A percentile compares a stretch with the other conserved stretches of the same genome.
Evolutionary conservation across 108 stramenopile genomes (phyloP).

Genomic region (Nitzschia sp.): DNA sequence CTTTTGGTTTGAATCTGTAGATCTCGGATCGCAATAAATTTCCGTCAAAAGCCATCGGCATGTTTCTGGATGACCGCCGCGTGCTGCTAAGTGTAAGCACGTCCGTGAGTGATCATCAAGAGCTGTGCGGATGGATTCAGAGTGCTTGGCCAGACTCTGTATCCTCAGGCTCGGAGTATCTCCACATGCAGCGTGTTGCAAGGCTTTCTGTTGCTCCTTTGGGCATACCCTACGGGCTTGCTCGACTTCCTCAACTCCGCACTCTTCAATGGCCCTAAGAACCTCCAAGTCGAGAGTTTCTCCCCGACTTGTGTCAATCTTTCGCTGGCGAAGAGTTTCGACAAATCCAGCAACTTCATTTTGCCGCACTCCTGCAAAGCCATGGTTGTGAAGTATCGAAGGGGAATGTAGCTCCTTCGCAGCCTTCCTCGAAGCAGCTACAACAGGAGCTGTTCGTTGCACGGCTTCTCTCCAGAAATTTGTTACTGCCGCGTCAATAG

Average conservation of each 20-base stretch:
- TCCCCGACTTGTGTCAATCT: slow-evolving; percentile 50
- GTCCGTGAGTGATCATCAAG: slow-evolving; percentile 34
- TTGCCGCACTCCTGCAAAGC: slow-evolving; percentile 58
- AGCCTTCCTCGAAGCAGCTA: slow-evolving; percentile 71
- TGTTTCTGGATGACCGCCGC: slow-evolving; percentile 40
- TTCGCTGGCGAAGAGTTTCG: slow-evolving; percentile 34
- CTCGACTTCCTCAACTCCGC: background rate
- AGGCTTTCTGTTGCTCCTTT: slow-evolving; percentile 9
- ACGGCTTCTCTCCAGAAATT: slow-evolving; percentile 74
- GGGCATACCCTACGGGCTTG: background rate
- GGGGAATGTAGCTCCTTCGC: slow-evolving; percentile 62
- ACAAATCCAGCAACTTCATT: slow-evolving; percentile 39
- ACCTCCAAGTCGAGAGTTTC: slow-evolving; percentile 43
- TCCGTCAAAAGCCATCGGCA: slow-evolving; percentile 70
- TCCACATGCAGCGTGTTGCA: slow-evolving; percentile 42
- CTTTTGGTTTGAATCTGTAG: slow-evolving; percentile 35
- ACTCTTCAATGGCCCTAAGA: slow-evolving; percentile 42
- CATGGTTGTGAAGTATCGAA: slow-evolving; percentile 25
- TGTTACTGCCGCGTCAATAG: slow-evolving; percentile 58
- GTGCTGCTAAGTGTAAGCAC: slow-evolving; percentile 67
- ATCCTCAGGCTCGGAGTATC: slow-evolving; percentile 40
- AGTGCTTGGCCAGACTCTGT: slow-evolving; percentile 40
- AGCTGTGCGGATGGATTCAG: slow-evolving; percentile 43
- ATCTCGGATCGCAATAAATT: slow-evolving; percentile 23
- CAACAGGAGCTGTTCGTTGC: slow-evolving; percentile 62